Base-by-base conservation (phyloP, 2,329 filamentous ascomycete genomes). In the Diaporthe sp. region DNA sequence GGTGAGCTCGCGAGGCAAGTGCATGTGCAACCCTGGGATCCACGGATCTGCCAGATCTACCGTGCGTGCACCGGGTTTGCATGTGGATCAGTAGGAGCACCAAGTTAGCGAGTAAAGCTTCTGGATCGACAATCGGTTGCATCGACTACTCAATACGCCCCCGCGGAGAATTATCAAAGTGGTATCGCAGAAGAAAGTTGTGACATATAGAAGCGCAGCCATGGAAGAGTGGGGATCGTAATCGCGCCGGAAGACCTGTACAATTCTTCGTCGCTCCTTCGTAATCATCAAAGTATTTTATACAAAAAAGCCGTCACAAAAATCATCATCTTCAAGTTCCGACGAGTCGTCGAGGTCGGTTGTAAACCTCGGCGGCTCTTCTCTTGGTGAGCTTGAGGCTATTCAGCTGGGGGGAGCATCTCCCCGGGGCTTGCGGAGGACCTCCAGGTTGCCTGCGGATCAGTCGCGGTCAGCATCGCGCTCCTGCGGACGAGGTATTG, bases 381-480 rank as follows among this genome's bases (percentile, higher is more conserved):
- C 10, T 13, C 22, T 40, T 13, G 17, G 28, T 40, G n/a, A 25
- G 42, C 5, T n/a, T n/a, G n/a, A n/a, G n/a, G n/a, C 35, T 17
- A 4, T 61, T 42, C 64, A 74, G 33, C 61, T 74, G 38, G 55
- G 25, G 10, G 74, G 38, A 9, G 15, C 40, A 33, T 71, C 74
- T 17, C 58, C 55, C 12, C 42, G 8, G 47, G 72, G 45, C 30
- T 47, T 76, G 75, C 84, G 84, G 75, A 90, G 85, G 64, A 87
- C 83, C 77, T 89, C 87, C 70, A 90, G 80, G 77, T 80, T 84
- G 78, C 81, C 88, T 89, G 76, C 57, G 25, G 74, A 38, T 25
- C n/a, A 74, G 71, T 71, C 42, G 71, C 47, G 54, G 55, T 76
- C 61, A 76, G 75, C 55, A 25, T 61, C 47, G 25, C 47, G 25